These are phyloP conservation scores for Neonectria ditissima DNA, from an alignment of 2,329 filamentous ascomycete genomes.

Conservation along the genomic window DNA sequence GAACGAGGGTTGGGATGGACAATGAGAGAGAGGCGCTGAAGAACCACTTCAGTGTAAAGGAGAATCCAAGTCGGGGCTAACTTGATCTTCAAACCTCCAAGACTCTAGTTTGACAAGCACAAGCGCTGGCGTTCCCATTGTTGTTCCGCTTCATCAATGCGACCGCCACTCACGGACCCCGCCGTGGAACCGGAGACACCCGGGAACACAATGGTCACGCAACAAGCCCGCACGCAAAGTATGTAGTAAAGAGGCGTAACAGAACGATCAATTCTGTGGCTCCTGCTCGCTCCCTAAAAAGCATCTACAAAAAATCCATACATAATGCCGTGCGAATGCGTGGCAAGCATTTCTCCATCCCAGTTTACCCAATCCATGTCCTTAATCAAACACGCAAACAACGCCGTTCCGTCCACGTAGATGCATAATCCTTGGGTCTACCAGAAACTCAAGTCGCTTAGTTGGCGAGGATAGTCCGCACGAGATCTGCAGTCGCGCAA, in stretches of 20 bases:
- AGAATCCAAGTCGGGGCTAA: neutral
- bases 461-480: slow-evolving; percentile 88
- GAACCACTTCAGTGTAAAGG: neutral
- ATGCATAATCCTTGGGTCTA: slow-evolving; percentile 47
- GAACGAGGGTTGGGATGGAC: slow-evolving; percentile 14
- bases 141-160: neutral
- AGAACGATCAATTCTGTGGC: slow-evolving; percentile 38
- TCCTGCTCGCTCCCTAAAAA: slow-evolving; percentile 37
- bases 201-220: slow-evolving; percentile 4
- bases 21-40: neutral
- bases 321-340: slow-evolving; percentile 36
- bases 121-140: slow-evolving; percentile 11
- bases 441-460: slow-evolving; percentile 55
- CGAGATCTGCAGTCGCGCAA: slow-evolving; percentile 69
- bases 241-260: slow-evolving; percentile 33
- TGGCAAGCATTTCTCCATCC: slow-evolving; percentile 44
- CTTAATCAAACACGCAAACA: slow-evolving; percentile 48
- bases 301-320: slow-evolving; percentile 46
- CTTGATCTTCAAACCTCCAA: slow-evolving; percentile 8
- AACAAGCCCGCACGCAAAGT: slow-evolving; percentile 11
- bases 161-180: slow-evolving; percentile 10
- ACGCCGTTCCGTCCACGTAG: slow-evolving; percentile 50
- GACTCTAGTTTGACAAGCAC: neutral
- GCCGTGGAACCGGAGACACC: slow-evolving; percentile 13
- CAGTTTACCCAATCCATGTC: slow-evolving; percentile 42